phyloP scores from a whole-genome alignment of 768 basidiomycete genomes.

The Phallus indusiatus region DNA sequence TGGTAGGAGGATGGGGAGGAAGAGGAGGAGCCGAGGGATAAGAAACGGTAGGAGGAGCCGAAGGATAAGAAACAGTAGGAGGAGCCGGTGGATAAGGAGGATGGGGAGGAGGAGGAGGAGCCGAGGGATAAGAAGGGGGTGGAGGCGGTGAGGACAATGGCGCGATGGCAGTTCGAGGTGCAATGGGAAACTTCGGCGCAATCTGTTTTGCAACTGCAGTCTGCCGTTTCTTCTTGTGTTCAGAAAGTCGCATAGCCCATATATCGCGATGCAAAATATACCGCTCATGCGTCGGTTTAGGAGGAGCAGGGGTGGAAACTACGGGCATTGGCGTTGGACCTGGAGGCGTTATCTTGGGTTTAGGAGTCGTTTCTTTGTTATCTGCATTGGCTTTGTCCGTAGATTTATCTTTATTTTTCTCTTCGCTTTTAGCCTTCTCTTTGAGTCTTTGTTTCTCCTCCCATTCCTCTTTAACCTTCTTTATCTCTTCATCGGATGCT shows the following conservation, averaged over 20 bases:
- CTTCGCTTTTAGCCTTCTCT: conserved; percentile 42
- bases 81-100: background rate
- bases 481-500: conserved; percentile 60
- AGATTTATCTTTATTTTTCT: conserved; percentile 26
- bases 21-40: no score
- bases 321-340: conserved; percentile 27
- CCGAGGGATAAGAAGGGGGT: no score
- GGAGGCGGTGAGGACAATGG: background rate
- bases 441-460: conserved; percentile 62
- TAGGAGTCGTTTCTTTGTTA: conserved; percentile 25
- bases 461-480: conserved; percentile 71
- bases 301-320: conserved; percentile 10
- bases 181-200: conserved; percentile 60
- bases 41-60: no score
- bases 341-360: conserved; percentile 16
- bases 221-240: conserved; percentile 64
- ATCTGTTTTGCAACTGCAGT: conserved; percentile 57
- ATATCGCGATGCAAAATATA: conserved; percentile 78
- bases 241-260: conserved; percentile 68
- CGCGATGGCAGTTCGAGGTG: conserved; percentile 27
- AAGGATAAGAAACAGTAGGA: no score
- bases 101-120: no score
- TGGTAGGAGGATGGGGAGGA: no score
- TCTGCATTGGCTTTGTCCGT: conserved; percentile 27
- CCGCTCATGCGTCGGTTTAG: conserved; percentile 44